These are phyloP conservation scores for Coffea canephora DNA, from an alignment of 257 asterid genomes.

Conservation along the genomic window DNA sequence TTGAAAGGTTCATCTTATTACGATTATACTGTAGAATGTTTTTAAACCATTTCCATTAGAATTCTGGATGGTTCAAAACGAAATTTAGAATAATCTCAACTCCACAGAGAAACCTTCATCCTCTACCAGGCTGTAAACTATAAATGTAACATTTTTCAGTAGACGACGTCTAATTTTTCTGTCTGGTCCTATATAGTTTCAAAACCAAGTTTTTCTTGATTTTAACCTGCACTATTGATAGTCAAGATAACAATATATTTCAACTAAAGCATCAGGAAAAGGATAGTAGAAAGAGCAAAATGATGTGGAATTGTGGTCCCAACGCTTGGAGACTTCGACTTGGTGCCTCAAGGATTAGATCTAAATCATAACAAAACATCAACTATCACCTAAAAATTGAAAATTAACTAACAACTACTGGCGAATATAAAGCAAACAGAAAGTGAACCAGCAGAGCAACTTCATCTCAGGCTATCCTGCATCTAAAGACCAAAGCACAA, in stretches of 20 bases:
- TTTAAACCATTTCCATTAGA: neutral
- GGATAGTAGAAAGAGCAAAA: neutral
- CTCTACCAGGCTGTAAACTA: neutral
- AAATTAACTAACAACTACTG: neutral
- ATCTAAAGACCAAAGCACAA: neutral
- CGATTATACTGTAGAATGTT: too few species aligned
- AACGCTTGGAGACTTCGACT: neutral
- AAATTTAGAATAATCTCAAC: neutral
- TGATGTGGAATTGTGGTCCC: neutral
- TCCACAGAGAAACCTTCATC: neutral
- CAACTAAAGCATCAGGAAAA: neutral
- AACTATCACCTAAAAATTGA: neutral
- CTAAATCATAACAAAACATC: neutral
- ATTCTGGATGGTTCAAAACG: neutral
- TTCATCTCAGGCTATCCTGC: neutral
- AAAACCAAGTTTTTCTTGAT: neutral
- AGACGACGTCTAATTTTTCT: neutral
- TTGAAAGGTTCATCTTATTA: neutral
- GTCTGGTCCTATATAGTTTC: neutral
- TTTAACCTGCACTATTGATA: neutral
- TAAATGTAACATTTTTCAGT: neutral
- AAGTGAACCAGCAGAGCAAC: neutral
- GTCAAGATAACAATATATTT: neutral
- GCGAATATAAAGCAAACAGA: neutral
- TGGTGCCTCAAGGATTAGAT: neutral